Evolutionary conservation across 805 yeast species (phyloP), one percentile per base, ranked within the genome.

Genomic region (Cyberlindnera galapagoensis): DNA sequence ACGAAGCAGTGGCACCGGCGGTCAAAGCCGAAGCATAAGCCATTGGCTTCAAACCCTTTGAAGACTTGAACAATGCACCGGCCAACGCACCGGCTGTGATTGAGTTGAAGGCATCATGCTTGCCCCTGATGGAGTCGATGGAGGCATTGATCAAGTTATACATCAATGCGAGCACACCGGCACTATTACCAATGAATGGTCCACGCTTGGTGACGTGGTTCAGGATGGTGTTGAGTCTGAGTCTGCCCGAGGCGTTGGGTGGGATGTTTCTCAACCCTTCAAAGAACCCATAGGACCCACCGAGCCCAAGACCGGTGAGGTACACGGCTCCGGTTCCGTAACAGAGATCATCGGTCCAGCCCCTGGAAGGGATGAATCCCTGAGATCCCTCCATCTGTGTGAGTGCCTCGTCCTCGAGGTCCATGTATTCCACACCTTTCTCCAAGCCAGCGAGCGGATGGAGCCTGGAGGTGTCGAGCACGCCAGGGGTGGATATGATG

Each of bases 301-400:
- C 98, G 26, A 76, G 39, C 21, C 94, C 94, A 44, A 92, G 69
- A 26, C 95, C 94, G 20, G 82, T 47, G 46, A 92, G 69, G 56
- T 92, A 92, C 32, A 87, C 86, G 6, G 95, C 78, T 60, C 98
- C 98, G 9, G 97, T 82, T 47, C 98, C 98, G 60, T 92, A 92
- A 71, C 97, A 87, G 44, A 92, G 70, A 63, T 92, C 97, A 59
- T 92, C 98, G 11, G 87, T 74, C 94, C 96, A 92, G 48, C 94
- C 95, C 64, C 97, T 79, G n/a, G 94, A 82, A 18, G 98, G 96
- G 42, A 92, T 72, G 38, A 90, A 57, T 37, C 96, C 94, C 53
- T 84, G 86, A 2, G 94, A 75, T 24, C 95, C 96, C 51, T 86
- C 94, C 49, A 84, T 59, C n/a, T 72, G 60, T 28, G 76, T 72